Base-by-base conservation (phyloP, 768 basidiomycete genomes). In the Tricholoma sp. region DNA sequence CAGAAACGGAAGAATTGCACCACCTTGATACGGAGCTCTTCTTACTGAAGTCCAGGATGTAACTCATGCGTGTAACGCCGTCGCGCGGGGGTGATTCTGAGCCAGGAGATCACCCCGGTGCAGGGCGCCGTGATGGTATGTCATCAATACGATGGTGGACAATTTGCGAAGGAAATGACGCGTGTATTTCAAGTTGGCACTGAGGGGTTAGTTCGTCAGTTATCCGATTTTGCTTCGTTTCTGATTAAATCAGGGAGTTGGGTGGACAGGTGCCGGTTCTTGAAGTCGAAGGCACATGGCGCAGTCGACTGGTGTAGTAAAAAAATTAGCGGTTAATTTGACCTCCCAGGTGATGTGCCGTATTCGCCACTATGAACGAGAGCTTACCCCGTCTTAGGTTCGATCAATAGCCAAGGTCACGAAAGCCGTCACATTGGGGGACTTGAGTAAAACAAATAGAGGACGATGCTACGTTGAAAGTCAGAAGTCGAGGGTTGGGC, bases 391-490 rank as follows among this genome's bases (percentile, higher is more conserved):
- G 90, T 93, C 21, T n/a, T 54, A 75, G 73, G 91, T 93, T 61
- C 85, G 94, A 57, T 91, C 89, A 50, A 94, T 94, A 57, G 91
- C 93, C 6, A 84, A 85, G 59, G 95, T 98, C 59, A 97, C 95
- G 18, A 94, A 91, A 73, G 95, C 94, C 4, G 94, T 97, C 68
- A 94, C 94, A 0, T 74, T 88, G 51, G 94, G 94, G 22, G 94
- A 98, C 71, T 74, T 94, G 63, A 86, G 83, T 52, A 91, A 91
- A 58, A 70, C 91, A 90, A 67, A 95, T 98, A 64, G 91, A 93
- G 57, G 94, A 96, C 64, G 91, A 94, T 64, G 88, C 87, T 12
- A 90, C 90, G 9, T 72, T 88, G 51, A 89, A 92, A 75, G 91
- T 94, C 68, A 91, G 90, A 63, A 88, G 84, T 60, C 88, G 94